Conservation (phyloP, 495 filamentous ascomycete genomes). For the Penicillium bovifimosum region DNA sequence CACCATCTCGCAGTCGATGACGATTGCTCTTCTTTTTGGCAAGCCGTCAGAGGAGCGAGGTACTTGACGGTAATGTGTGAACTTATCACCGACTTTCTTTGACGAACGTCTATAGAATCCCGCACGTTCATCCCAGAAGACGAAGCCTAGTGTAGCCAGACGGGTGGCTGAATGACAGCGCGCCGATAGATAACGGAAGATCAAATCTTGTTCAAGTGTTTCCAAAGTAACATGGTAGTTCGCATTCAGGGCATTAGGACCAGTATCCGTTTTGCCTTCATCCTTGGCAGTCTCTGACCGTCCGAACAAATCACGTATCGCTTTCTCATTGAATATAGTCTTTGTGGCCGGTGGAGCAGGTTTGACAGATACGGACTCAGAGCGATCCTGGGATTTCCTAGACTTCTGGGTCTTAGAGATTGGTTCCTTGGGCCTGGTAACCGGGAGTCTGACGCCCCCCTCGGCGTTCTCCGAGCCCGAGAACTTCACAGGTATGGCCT, state of each 20-base stretch:
- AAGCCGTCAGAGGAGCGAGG: not conserved
- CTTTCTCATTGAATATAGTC: not conserved
- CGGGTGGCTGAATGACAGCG: conserved; percentile 5
- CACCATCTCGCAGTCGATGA: conserved; percentile 35
- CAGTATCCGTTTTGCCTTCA: not conserved
- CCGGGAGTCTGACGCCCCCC: too few relatives aligned
- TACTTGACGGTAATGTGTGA: not conserved
- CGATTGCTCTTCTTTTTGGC: conserved; percentile 16
- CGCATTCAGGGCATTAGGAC: not conserved
- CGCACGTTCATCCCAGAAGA: not conserved
- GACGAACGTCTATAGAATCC: not conserved
- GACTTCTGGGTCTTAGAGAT: not conserved
- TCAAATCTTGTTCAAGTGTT: not conserved
- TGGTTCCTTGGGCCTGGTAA: too few relatives aligned
- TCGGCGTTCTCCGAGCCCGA: too few relatives aligned
- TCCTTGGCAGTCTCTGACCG: not conserved
- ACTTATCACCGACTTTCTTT: not conserved
- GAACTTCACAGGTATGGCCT: not conserved
- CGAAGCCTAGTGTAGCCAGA: not conserved
- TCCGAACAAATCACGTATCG: not conserved
- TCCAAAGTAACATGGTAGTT: not conserved
- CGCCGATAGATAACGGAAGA: conserved; percentile 4
- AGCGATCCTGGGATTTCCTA: not conserved
- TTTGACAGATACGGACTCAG: not conserved
- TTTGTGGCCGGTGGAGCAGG: not conserved